A percentile compares a stretch with the other conserved stretches of the same genome.
These are phyloP conservation scores for Caulochytrium protostelioides DNA, from an alignment of 371 early-diverging fungal genomes.

Conservation along the genomic window DNA sequence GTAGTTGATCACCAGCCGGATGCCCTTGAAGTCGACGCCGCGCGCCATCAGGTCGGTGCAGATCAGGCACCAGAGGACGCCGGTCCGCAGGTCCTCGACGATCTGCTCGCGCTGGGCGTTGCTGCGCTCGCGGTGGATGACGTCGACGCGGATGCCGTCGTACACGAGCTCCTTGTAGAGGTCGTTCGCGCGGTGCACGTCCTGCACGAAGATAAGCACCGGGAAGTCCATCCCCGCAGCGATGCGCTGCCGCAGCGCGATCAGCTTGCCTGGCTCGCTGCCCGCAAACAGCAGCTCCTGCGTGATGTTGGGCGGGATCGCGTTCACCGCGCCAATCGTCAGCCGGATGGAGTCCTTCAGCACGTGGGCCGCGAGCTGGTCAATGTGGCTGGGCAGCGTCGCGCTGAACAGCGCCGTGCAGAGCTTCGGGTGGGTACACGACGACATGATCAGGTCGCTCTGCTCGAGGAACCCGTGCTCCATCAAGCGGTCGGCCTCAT, in stretches of 20 bases:
- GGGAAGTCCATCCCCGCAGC: conserved; percentile 66
- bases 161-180: conserved; percentile 82
- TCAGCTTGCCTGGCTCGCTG: conserved; percentile 75
- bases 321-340: conserved; percentile 75
- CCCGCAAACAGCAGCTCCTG: conserved; percentile 82
- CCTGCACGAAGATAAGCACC: conserved; percentile 82
- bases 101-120: conserved; percentile 76
- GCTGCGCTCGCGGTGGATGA: conserved; percentile 81
- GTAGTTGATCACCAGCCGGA: conserved; percentile 79
- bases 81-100: conserved; percentile 67
- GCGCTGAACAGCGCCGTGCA: conserved; percentile 85
- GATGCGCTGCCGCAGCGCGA: conserved; percentile 74
- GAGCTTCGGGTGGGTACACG: conserved; percentile 47
- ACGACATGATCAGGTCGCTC: conserved; percentile 67
- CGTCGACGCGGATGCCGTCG: conserved; percentile 89
- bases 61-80: conserved; percentile 84
- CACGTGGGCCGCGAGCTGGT: conserved; percentile 62
- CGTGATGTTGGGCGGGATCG: conserved; percentile 73
- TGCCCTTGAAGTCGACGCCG: conserved; percentile 84
- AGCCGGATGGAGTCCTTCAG: conserved; percentile 74
- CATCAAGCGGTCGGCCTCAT: conserved; percentile 84
- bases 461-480: conserved; percentile 79
- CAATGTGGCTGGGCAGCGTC: conserved; percentile 77
- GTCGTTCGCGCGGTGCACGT: conserved; percentile 85
- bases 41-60: conserved; percentile 92